phyloP scores from a whole-genome alignment of 768 basidiomycete genomes.

The Cyathus striatus region DNA sequence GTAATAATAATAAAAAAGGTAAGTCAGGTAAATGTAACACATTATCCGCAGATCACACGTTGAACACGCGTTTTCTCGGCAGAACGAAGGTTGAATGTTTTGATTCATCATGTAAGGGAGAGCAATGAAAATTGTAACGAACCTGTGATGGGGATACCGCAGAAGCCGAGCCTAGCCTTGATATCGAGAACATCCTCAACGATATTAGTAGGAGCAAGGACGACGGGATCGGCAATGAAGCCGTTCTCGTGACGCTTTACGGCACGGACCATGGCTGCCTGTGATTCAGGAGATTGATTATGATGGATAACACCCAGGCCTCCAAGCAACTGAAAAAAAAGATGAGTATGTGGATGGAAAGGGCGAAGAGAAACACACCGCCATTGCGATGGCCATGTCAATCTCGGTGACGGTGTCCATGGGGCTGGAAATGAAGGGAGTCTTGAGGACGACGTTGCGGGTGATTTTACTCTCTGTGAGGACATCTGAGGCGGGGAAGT shows the following conservation, averaged over 20 bases:
- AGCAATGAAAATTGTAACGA: constrained; percentile 26
- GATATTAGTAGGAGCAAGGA: constrained; percentile 68
- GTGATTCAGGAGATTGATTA: constrained; percentile 78
- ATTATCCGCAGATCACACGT: constrained; percentile 72
- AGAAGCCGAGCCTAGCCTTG: constrained; percentile 89
- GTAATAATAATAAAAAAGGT: constrained; percentile 18
- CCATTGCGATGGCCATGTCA: constrained; percentile 90
- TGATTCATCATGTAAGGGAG: constrained; percentile 39
- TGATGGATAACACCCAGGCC: constrained; percentile 99
- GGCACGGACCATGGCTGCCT: constrained; percentile 95
- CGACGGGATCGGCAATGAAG: constrained; percentile 94
- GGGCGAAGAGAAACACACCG: constrained; percentile 47
- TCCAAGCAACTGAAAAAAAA: constrained; percentile 64
- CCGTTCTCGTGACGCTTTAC: constrained; percentile 99
- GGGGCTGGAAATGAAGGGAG: constrained; percentile 94
- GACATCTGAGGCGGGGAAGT: constrained; percentile 82
- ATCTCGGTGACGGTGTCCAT: constrained; percentile 99
- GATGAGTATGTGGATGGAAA: constrained; percentile 8
- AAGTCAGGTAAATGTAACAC: constrained; percentile 28
- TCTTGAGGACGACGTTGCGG: constrained; percentile 86
- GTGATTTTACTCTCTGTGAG: constrained; percentile 83
- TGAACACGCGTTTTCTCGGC: constrained; percentile 63
- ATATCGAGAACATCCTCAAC: constrained; percentile 92
- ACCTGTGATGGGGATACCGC: constrained; percentile 98
- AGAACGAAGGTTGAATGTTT: constrained; percentile 82